Conservation (phyloP, 2,329 filamentous ascomycete genomes). For the Colletotrichum liaoningense region DNA sequence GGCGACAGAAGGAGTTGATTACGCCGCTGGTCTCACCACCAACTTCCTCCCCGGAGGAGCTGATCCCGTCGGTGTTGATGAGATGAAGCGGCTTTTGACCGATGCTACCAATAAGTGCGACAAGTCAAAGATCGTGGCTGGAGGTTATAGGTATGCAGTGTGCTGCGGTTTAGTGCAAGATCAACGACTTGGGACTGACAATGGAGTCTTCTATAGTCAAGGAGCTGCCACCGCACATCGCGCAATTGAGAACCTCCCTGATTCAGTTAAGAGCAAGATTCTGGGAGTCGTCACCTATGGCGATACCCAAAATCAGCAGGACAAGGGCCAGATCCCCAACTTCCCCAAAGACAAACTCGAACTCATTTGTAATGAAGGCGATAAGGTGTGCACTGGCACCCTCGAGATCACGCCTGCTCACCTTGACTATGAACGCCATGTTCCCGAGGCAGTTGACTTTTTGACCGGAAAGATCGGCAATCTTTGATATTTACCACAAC, state of each 20-base stretch:
- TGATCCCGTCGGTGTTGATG: constrained; percentile 42
- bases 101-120: constrained; percentile 49
- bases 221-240: constrained; percentile 43
- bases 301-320: constrained; percentile 43
- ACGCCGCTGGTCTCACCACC: constrained; percentile 44
- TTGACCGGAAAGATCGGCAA: constrained; percentile 36
- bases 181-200: not conserved
- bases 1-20: constrained; percentile 45
- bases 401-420: constrained; percentile 48
- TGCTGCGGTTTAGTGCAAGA: not conserved
- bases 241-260: constrained; percentile 39
- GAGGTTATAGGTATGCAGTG: constrained; percentile 47
- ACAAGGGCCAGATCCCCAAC: constrained; percentile 47
- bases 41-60: constrained; percentile 48
- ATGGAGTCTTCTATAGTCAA: constrained; percentile 40
- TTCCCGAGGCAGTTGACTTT: constrained; percentile 45
- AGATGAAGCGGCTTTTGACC: constrained; percentile 46
- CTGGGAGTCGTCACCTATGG: constrained; percentile 40
- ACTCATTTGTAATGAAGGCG: constrained; percentile 53
- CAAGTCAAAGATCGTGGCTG: constrained; percentile 47
- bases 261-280: constrained; percentile 35
- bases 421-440: constrained; percentile 50
- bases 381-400: constrained; percentile 49
- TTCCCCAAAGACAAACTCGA: constrained; percentile 48
- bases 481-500: not conserved